Evolutionary conservation across 2,329 filamentous ascomycete species (phyloP).

Genomic region (Talaromyces verruculosus): DNA sequence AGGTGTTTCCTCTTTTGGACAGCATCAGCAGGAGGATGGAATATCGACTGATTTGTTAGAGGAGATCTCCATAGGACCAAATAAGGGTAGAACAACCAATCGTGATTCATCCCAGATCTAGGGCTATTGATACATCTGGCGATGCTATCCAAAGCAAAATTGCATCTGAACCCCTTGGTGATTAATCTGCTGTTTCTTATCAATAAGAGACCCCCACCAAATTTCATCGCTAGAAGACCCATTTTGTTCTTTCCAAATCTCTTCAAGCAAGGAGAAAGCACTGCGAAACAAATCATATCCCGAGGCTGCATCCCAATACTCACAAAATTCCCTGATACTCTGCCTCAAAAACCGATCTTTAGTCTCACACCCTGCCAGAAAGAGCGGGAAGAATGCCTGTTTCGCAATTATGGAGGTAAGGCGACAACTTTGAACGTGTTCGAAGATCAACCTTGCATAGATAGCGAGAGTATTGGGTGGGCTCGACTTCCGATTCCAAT

Average conservation of each 20-base stretch:
- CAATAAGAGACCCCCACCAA: slow-evolving; percentile 15
- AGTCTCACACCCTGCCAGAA: slow-evolving; percentile 15
- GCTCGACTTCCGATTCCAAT: not conserved
- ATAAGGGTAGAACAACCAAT: too few species aligned
- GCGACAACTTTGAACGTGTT: slow-evolving; percentile 13
- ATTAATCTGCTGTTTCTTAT: slow-evolving; percentile 2
- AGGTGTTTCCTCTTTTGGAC: not conserved
- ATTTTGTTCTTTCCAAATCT: slow-evolving; percentile 9
- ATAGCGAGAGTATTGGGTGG: not conserved
- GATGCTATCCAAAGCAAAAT: not conserved
- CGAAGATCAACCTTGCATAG: slow-evolving; percentile 10
- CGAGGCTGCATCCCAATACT: not conserved
- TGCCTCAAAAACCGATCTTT: not conserved
- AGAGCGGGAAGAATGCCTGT: slow-evolving; percentile 13
- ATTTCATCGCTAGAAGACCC: not conserved
- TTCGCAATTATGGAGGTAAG: slow-evolving; percentile 12
- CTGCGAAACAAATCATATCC: slow-evolving; percentile 13
- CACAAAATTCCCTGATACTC: slow-evolving; percentile 7
- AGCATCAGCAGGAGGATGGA: not conserved
- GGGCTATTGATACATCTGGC: not conserved
- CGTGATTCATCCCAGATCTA: too few species aligned
- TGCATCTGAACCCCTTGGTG: not conserved
- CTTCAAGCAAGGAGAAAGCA: slow-evolving; percentile 2
- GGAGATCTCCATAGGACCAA: not conserved
- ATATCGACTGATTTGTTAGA: not conserved